These are phyloP conservation scores for Syncephalastrum monosporum DNA, from an alignment of 371 early-diverging fungal species.

Conservation along the genomic window DNA sequence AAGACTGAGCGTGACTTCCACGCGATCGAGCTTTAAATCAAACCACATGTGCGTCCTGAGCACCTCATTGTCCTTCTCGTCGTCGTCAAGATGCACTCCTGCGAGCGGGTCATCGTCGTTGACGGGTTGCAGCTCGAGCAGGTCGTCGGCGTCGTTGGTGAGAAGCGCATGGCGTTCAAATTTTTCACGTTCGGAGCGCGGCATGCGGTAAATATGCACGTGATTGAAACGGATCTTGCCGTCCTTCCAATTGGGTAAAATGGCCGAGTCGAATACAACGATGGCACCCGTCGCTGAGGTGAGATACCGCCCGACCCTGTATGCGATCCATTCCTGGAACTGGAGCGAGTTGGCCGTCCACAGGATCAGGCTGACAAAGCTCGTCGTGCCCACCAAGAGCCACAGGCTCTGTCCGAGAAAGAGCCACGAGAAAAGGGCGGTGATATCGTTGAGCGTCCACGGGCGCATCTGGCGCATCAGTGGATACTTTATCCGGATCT, in stretches of 20 bases:
- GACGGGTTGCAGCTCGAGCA: not conserved
- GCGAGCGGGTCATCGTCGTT: conserved; percentile 38
- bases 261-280: conserved; percentile 88
- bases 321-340: conserved; percentile 87
- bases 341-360: conserved; percentile 81
- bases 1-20: conserved; percentile 85
- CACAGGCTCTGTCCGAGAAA: conserved; percentile 85
- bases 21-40: conserved; percentile 78
- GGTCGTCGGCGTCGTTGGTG: conserved; percentile 9
- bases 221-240: conserved; percentile 88
- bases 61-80: conserved; percentile 42
- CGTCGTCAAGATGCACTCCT: conserved; percentile 42
- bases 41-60: conserved; percentile 61
- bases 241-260: conserved; percentile 91
- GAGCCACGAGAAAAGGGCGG: conserved; percentile 89
- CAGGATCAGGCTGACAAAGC: conserved; percentile 81
- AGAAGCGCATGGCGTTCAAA: conserved; percentile 40
- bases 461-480: conserved; percentile 72
- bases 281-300: conserved; percentile 82
- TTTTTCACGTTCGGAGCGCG: conserved; percentile 37
- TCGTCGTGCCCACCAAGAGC: conserved; percentile 87
- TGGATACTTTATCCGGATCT: conserved; percentile 56
- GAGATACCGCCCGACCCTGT: conserved; percentile 74
- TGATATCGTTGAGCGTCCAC: conserved; percentile 85
- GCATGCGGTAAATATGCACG: conserved; percentile 64